phyloP scores from a whole-genome alignment of 768 basidiomycete species.

The Leccinum broughii region DNA sequence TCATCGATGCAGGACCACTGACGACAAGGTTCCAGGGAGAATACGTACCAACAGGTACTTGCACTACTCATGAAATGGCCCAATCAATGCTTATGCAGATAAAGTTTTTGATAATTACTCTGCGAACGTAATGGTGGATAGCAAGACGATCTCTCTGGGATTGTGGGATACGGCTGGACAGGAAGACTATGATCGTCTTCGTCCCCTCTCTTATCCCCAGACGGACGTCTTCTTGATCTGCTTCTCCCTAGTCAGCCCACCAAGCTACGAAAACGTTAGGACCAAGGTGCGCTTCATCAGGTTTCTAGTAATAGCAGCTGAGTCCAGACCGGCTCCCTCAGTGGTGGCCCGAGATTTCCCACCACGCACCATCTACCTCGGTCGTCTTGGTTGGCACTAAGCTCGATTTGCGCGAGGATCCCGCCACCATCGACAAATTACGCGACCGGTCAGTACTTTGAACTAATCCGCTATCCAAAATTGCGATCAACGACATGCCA shows the following conservation, averaged over 20 bases:
- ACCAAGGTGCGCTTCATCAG: constrained; percentile 70
- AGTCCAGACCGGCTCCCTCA: constrained; percentile 32
- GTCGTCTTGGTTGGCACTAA: constrained; percentile 96
- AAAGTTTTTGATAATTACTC: constrained; percentile 98
- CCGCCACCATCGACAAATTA: constrained; percentile 87
- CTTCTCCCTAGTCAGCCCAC: constrained; percentile 97
- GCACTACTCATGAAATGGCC: constrained; percentile 2
- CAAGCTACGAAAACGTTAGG: constrained; percentile 97
- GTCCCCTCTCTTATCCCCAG: constrained; percentile 97
- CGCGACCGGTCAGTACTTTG: constrained; percentile 69
- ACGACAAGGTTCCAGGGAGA: constrained; percentile 64
- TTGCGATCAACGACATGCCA: constrained; percentile 9
- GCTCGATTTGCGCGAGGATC: constrained; percentile 96
- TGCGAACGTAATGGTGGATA: constrained; percentile 98
- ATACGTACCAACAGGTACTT: constrained; percentile 90
- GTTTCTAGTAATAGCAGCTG: constrained; percentile 1
- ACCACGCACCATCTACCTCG: constrained; percentile 94
- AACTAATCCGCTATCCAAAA: constrained; percentile 4
- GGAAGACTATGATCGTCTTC: constrained; percentile 97
- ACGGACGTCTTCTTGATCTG: constrained; percentile 99
- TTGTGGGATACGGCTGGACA: constrained; percentile 99
- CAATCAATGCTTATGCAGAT: constrained; percentile 13
- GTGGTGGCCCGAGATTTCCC: constrained; percentile 98
- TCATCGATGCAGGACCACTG: constrained; percentile 17
- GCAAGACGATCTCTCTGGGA: constrained; percentile 96